These are phyloP conservation scores for Neocatenulostroma microsporum DNA, from an alignment of 2,329 filamentous ascomycete genomes.

Conservation along the genomic window DNA sequence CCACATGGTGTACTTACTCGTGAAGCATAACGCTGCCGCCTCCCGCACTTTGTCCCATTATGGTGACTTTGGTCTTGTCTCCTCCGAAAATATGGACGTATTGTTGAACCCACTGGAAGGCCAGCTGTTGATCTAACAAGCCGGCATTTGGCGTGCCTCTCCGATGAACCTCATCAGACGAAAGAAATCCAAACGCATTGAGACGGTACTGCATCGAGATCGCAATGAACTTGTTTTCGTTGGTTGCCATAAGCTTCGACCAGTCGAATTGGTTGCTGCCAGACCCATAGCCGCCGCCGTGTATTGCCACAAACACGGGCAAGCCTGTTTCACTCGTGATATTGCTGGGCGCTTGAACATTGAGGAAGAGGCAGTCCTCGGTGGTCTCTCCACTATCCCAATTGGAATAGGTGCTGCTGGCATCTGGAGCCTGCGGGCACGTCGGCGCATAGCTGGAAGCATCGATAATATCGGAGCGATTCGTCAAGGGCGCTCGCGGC, in stretches of 20 bases:
- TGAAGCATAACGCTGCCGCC: too few species aligned
- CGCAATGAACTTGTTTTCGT: slow-evolving; percentile 42
- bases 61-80: slow-evolving; percentile 38
- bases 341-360: slow-evolving; percentile 24
- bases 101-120: slow-evolving; percentile 45
- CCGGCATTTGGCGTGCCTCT: slow-evolving; percentile 35
- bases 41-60: slow-evolving; percentile 34
- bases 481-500: slow-evolving; percentile 18
- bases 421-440: slow-evolving; percentile 19
- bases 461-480: slow-evolving; percentile 18
- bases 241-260: slow-evolving; percentile 38
- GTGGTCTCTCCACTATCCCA: slow-evolving; percentile 14
- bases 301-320: slow-evolving; percentile 37
- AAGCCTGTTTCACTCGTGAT: slow-evolving; percentile 26
- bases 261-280: slow-evolving; percentile 35
- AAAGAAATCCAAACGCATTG: slow-evolving; percentile 40
- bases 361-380: slow-evolving; percentile 31
- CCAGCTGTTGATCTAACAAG: slow-evolving; percentile 42
- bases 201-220: slow-evolving; percentile 46
- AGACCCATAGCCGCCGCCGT: slow-evolving; percentile 31
- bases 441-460: slow-evolving; percentile 12
- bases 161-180: slow-evolving; percentile 30
- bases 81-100: slow-evolving; percentile 43
- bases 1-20: too few species aligned
- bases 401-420: background rate